Evolutionary conservation across 2,329 filamentous ascomycete genomes (phyloP).

Genomic region (Arthrinium puccinioides): DNA sequence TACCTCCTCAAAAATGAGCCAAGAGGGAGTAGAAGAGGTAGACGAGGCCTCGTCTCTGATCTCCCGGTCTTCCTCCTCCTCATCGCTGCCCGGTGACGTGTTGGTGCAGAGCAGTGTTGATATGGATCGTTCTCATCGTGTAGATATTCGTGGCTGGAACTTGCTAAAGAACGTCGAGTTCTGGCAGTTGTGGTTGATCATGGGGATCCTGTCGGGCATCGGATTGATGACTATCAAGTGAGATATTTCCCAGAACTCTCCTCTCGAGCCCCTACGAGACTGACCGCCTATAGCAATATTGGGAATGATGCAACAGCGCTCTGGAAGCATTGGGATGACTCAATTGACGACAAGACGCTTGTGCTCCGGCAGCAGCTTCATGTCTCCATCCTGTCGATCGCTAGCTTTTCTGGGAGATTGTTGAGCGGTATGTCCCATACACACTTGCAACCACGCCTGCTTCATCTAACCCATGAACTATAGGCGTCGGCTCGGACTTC

Average conservation of each 20-base stretch:
- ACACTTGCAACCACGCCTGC: background rate
- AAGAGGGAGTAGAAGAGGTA: slow-evolving; percentile 28
- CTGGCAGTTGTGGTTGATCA: slow-evolving; percentile 82
- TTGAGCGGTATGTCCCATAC: slow-evolving; percentile 54
- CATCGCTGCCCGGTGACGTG: slow-evolving; percentile 40
- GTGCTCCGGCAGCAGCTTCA: slow-evolving; percentile 80
- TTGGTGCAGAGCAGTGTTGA: slow-evolving; percentile 56
- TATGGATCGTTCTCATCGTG: slow-evolving; percentile 66
- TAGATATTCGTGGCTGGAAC: slow-evolving; percentile 84
- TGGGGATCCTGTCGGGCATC: slow-evolving; percentile 86
- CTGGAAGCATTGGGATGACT: slow-evolving; percentile 78
- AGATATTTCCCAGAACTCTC: slow-evolving; percentile 25
- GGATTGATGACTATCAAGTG: slow-evolving; percentile 99
- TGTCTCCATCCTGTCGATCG: slow-evolving; percentile 86
- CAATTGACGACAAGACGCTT: slow-evolving; percentile 66
- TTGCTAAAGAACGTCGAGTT: slow-evolving; percentile 71
- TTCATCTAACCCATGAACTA: slow-evolving; percentile 9
- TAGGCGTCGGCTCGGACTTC: slow-evolving; percentile 83
- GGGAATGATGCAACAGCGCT: slow-evolving; percentile 83
- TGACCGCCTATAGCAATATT: slow-evolving; percentile 64
- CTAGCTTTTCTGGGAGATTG: slow-evolving; percentile 77
- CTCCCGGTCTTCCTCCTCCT: slow-evolving; percentile 50
- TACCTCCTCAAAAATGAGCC: slow-evolving; percentile 4
- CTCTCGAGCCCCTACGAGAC: slow-evolving; percentile 6
- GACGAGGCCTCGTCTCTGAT: slow-evolving; percentile 80